Evolutionary conservation across 805 yeast genomes (phyloP).

Genomic region (Cephaloascus albidus): DNA sequence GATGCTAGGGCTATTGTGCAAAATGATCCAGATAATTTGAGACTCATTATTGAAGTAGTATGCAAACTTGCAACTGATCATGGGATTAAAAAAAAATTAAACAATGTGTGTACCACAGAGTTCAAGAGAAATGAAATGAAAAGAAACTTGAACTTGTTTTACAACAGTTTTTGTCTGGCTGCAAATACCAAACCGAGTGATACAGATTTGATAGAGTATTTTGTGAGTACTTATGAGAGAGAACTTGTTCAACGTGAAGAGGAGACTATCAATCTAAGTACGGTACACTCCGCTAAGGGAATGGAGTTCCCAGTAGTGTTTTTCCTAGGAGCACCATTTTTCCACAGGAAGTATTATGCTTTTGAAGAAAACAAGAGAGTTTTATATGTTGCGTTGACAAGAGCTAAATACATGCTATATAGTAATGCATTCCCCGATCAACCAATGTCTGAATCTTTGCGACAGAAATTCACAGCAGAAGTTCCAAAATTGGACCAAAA

Average conservation of each 20-base stretch:
- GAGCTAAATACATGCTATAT: conserved; percentile 44
- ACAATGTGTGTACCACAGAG: background rate
- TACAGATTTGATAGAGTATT: conserved; percentile 19
- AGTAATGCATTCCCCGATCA: conserved; percentile 9
- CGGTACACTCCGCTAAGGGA: conserved; percentile 71
- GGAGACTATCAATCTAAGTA: conserved; percentile 40
- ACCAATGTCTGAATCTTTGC: background rate
- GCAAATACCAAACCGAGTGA: conserved; percentile 3
- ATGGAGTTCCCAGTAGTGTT: conserved; percentile 66
- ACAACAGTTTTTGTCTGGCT: conserved; percentile 8
- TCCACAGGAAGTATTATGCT: no score
- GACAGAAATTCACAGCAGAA: background rate
- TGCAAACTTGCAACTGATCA: conserved; percentile 19
- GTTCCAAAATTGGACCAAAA: background rate
- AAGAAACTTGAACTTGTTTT: conserved; percentile 10
- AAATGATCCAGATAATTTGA: conserved; percentile 19
- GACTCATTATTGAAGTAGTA: conserved; percentile 21
- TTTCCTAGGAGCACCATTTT: conserved; percentile 21
- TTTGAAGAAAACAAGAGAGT: conserved; percentile 25
- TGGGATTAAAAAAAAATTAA: conserved; percentile 20
- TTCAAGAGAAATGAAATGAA: background rate
- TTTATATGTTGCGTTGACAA: conserved; percentile 57
- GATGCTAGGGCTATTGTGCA: conserved; percentile 12
- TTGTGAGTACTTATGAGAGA: conserved; percentile 20
- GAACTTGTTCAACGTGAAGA: conserved; percentile 12